phyloP scores from a whole-genome alignment of 163 green algal species.

The Smithsoniella earleae region DNA sequence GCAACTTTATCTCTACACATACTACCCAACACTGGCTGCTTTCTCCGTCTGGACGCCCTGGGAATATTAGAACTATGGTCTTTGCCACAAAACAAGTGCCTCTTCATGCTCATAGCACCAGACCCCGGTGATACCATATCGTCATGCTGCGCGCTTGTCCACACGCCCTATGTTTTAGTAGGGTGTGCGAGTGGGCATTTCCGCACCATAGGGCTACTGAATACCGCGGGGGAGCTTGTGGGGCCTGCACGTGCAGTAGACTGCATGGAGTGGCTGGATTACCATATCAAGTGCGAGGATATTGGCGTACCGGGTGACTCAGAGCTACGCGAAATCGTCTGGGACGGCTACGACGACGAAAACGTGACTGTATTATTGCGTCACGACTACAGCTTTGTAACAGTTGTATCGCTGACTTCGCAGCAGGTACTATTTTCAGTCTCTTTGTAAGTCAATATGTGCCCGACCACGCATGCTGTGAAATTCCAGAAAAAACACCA shows the following conservation, averaged over 20 bases:
- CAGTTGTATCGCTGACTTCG: no score
- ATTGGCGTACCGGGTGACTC: constrained; percentile 7
- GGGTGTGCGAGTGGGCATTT: background rate
- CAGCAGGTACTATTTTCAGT: no score
- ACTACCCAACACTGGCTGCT: constrained; percentile 20
- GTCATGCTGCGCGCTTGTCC: background rate
- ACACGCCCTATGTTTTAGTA: constrained; percentile 9
- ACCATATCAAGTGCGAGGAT: background rate
- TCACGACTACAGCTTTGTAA: no score
- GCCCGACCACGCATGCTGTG: no score
- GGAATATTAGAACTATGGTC: constrained; percentile 5
- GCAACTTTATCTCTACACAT: constrained; percentile 21
- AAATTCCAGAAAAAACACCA: no score
- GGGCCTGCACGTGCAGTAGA: background rate
- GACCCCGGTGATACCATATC: background rate
- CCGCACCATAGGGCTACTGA: background rate
- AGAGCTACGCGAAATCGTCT: background rate
- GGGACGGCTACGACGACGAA: no score
- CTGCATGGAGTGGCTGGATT: background rate
- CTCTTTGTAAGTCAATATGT: no score
- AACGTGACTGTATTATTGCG: no score
- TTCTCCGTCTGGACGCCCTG: background rate
- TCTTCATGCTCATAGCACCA: background rate
- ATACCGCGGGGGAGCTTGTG: constrained; percentile 1
- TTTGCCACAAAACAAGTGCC: background rate